Evolutionary conservation across 108 stramenopile species (phyloP).

Genomic region (Cyclostephanos tholiformis): DNA sequence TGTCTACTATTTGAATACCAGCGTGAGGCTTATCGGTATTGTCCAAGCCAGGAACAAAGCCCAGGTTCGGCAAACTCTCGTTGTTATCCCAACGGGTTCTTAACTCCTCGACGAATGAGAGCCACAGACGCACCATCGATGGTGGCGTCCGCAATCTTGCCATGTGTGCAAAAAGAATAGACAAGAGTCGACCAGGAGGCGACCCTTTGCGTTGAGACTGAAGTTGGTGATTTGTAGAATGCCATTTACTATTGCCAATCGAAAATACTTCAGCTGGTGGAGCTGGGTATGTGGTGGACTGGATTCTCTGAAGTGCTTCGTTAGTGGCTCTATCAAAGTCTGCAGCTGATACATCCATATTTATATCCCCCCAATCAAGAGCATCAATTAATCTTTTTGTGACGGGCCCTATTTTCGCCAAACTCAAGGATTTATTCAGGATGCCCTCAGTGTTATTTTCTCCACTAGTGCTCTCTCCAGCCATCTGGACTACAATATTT

Average conservation of each 20-base stretch:
- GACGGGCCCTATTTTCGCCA: conserved; percentile 52
- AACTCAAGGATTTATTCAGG: conserved; percentile 37
- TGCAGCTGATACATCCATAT: conserved; percentile 20
- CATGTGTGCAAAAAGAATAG: conserved; percentile 84
- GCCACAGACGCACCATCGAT: conserved; percentile 78
- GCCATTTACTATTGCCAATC: conserved; percentile 4
- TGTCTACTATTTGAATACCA: conserved; percentile 25
- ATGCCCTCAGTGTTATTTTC: conserved; percentile 28
- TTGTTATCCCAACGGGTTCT: conserved; percentile 71
- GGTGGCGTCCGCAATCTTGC: conserved; percentile 68
- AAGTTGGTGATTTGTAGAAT: neutral
- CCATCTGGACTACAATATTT: conserved; percentile 45
- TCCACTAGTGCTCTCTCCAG: conserved; percentile 30
- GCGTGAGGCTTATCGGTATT: conserved; percentile 10
- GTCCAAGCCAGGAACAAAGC: conserved; percentile 73
- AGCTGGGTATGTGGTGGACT: conserved; percentile 49
- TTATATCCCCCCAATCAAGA: conserved; percentile 76
- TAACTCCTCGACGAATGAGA: conserved; percentile 72
- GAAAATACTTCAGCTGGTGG: conserved; percentile 59
- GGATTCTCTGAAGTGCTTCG: conserved; percentile 32
- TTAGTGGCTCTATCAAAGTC: conserved; percentile 34
- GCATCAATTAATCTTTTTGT: conserved; percentile 72
- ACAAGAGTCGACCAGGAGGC: conserved; percentile 82
- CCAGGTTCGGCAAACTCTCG: conserved; percentile 77
- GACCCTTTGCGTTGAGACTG: conserved; percentile 59